Conservation (phyloP, 2,329 filamentous ascomycete species). For the Zymoseptoria ardabiliae region DNA sequence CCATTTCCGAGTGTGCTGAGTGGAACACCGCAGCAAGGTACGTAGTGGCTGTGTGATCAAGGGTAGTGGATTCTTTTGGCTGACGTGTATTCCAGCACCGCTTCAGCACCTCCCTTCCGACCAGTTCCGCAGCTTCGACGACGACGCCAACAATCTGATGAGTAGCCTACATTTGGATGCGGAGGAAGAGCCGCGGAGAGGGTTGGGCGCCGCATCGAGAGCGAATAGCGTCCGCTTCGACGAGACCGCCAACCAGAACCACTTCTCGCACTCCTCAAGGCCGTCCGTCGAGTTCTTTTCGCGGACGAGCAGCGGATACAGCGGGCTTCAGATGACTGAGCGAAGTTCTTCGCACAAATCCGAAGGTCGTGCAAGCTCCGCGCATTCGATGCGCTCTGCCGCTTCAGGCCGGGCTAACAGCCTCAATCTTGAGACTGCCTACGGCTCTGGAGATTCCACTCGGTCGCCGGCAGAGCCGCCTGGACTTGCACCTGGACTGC, state of each 20-base stretch:
- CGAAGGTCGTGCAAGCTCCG: conserved; percentile 86
- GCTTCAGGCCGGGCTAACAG: conserved; percentile 79
- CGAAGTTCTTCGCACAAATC: conserved; percentile 90
- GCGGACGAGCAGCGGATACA: conserved; percentile 60
- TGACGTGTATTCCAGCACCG: conserved; percentile 51
- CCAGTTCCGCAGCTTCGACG: conserved; percentile 84
- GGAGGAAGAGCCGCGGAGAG: conserved; percentile 69
- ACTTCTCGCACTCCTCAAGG: conserved; percentile 76
- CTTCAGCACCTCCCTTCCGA: conserved; percentile 72
- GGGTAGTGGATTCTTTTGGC: neutral
- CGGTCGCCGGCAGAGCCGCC: conserved; percentile 65
- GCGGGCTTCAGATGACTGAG: conserved; percentile 76
- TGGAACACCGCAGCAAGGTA: conserved; percentile 82
- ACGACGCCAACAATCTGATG: conserved; percentile 72
- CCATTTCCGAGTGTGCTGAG: conserved; percentile 82
- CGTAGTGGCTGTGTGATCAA: conserved; percentile 24
- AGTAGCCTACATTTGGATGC: conserved; percentile 76
- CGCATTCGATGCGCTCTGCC: conserved; percentile 69
- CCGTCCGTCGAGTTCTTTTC: conserved; percentile 78
- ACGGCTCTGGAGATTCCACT: conserved; percentile 55
- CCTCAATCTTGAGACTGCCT: conserved; percentile 72
- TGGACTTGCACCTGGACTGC: conserved; percentile 73
- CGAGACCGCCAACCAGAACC: conserved; percentile 85
- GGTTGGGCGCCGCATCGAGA: conserved; percentile 74
- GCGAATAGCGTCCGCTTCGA: conserved; percentile 98